Percentiles rank a stretch among this genome's conserved stretches.
These are phyloP conservation scores for Prunus kanzakura DNA, from an alignment of 306 rosid species.

Conservation along the genomic window DNA sequence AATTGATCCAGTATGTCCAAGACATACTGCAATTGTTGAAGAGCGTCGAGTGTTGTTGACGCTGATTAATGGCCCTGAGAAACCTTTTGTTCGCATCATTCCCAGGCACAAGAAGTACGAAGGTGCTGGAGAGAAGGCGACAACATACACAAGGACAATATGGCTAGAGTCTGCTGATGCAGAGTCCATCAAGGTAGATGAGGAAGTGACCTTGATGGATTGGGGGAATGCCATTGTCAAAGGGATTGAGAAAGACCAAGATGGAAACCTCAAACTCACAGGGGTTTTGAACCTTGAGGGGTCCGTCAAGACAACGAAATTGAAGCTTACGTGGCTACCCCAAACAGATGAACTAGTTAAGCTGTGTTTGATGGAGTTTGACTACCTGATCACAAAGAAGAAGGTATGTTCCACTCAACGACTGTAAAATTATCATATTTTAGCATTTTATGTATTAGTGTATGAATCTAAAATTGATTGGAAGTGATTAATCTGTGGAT, in stretches of 20 bases:
- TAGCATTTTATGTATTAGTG: background rate
- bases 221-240: slow-evolving; percentile 92
- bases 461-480: background rate
- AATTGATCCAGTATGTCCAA: slow-evolving; percentile 92
- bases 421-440: background rate
- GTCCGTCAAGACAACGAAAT: slow-evolving; percentile 82
- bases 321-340: slow-evolving; percentile 95
- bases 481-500: background rate
- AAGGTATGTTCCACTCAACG: slow-evolving; percentile 54
- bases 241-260: slow-evolving; percentile 62
- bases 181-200: slow-evolving; percentile 51
- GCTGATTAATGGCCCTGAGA: slow-evolving; percentile 83
- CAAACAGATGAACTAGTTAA: slow-evolving; percentile 66
- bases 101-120: slow-evolving; percentile 90
- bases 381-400: slow-evolving; percentile 83
- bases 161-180: slow-evolving; percentile 86
- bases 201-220: slow-evolving; percentile 91
- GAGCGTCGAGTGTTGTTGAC: slow-evolving; percentile 63
- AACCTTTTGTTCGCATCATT: slow-evolving; percentile 63
- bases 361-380: slow-evolving; percentile 76
- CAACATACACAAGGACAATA: slow-evolving; percentile 60
- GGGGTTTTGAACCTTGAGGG: slow-evolving; percentile 92
- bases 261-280: slow-evolving; percentile 59
- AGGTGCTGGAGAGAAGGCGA: slow-evolving; percentile 82
- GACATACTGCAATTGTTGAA: slow-evolving; percentile 81